Evolutionary conservation across 1,284 basidiomycete species (phyloP).

Genomic region (Marasmius oreades): DNA sequence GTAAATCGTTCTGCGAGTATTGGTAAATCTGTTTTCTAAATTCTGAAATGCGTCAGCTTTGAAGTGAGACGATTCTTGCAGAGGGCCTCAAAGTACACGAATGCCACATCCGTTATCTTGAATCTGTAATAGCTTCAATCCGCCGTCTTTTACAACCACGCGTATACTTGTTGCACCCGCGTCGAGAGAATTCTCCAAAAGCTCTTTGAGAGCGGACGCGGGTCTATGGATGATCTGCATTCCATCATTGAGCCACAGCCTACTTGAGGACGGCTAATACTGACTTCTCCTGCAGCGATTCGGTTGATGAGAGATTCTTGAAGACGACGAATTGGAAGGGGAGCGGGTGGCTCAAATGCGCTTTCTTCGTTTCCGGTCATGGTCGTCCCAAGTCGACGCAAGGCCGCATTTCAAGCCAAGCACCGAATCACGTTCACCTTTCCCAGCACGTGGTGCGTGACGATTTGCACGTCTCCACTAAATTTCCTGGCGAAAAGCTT

Average conservation of each 20-base stretch:
- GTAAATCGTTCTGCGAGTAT: constrained; percentile 95
- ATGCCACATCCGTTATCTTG: constrained; percentile 97
- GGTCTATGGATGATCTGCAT: constrained; percentile 93
- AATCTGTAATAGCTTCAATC: constrained; percentile 93
- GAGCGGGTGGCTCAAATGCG: constrained; percentile 21
- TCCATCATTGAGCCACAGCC: constrained; percentile 6
- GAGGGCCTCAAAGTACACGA: constrained; percentile 47
- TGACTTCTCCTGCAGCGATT: constrained; percentile 80
- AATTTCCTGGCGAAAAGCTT: no score
- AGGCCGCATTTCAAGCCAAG: no score
- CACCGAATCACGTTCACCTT: no score
- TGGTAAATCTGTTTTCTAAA: constrained; percentile 72
- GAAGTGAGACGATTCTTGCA: not conserved
- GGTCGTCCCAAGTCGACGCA: no score
- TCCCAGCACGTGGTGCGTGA: no score
- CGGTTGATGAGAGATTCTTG: constrained; percentile 76
- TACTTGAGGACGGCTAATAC: not conserved
- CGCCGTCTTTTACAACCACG: constrained; percentile 92
- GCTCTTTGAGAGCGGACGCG: constrained; percentile 93
- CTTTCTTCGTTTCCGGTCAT: constrained; percentile 4
- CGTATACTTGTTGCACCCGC: constrained; percentile 88
- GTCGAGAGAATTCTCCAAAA: constrained; percentile 94
- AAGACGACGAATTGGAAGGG: constrained; percentile 62
- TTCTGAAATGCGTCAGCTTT: constrained; percentile 32
- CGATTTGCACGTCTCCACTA: no score